Percentiles rank a stretch among this genome's conserved stretches.
Conservation (phyloP, 2,329 filamentous ascomycete species). For the Sclerotinia nivalis region DNA sequence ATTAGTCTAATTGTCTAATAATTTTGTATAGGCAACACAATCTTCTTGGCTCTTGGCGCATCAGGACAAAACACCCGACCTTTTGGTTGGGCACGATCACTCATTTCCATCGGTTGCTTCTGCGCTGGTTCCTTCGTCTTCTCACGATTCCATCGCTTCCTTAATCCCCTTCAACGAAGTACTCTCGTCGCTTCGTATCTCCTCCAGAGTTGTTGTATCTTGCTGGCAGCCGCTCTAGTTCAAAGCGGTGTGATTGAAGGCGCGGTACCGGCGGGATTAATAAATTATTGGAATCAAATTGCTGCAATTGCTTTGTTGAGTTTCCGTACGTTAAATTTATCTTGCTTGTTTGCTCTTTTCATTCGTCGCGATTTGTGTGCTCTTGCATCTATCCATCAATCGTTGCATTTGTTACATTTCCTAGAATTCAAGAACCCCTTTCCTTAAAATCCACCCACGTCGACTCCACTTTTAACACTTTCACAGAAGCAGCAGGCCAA, state of each 20-base stretch:
- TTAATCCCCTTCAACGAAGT: conserved; percentile 57
- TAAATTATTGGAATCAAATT: conserved; percentile 55
- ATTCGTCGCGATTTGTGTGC: background rate
- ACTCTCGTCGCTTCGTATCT: conserved; percentile 61
- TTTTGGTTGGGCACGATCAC: conserved; percentile 69
- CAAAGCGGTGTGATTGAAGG: conserved; percentile 16
- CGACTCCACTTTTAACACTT: conserved; percentile 9
- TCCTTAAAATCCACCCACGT: background rate
- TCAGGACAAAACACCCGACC: conserved; percentile 52
- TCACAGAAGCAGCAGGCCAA: conserved; percentile 67
- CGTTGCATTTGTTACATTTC: too few relatives aligned
- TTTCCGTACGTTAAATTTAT: conserved; percentile 45
- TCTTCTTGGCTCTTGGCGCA: conserved; percentile 75
- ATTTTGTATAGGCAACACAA: conserved; percentile 62
- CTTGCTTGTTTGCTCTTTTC: background rate
- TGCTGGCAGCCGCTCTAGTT: conserved; percentile 51
- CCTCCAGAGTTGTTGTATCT: conserved; percentile 53
- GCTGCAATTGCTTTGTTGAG: conserved; percentile 68
- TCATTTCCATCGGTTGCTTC: conserved; percentile 68
- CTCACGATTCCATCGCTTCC: conserved; percentile 63
- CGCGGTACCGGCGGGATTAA: conserved; percentile 11
- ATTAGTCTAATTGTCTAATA: background rate
- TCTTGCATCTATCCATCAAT: background rate
- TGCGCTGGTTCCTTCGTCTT: conserved; percentile 72
- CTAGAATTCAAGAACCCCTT: background rate